Percentiles rank a stretch among this genome's conserved stretches.
These are phyloP conservation scores for Aschersonia sp. DNA, from an alignment of 2,329 filamentous ascomycete species.

Conservation along the genomic window DNA sequence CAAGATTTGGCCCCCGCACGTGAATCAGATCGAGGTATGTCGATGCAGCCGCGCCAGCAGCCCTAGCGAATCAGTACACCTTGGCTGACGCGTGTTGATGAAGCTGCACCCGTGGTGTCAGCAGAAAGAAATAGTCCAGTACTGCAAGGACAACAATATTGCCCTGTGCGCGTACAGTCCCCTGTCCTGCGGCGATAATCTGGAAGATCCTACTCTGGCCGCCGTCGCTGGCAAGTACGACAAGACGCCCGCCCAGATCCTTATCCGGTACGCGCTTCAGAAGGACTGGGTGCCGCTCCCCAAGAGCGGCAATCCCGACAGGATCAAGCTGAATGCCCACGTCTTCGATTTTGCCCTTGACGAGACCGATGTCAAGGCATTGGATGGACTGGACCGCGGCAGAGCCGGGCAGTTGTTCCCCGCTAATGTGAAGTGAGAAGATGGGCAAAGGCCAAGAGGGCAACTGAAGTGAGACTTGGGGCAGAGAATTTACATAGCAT, in stretches of 20 bases:
- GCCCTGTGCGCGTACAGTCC: slow-evolving; percentile 25
- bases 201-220: slow-evolving; percentile 40
- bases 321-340: slow-evolving; percentile 46
- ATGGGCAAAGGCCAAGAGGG: background rate
- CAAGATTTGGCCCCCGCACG: slow-evolving; percentile 53
- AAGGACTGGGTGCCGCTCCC: slow-evolving; percentile 55
- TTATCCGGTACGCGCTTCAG: slow-evolving; percentile 56
- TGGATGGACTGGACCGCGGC: slow-evolving; percentile 17
- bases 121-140: slow-evolving; percentile 22
- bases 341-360: slow-evolving; percentile 46
- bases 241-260: slow-evolving; percentile 48
- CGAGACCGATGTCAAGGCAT: slow-evolving; percentile 36
- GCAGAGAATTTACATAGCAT: background rate
- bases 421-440: slow-evolving; percentile 11
- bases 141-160: slow-evolving; percentile 70
- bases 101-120: slow-evolving; percentile 63
- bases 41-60: background rate
- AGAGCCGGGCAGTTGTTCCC: slow-evolving; percentile 15
- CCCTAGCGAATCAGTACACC: too few species aligned
- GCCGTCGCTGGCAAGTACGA: slow-evolving; percentile 42
- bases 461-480: background rate
- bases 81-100: too few species aligned
- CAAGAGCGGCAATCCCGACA: slow-evolving; percentile 45
- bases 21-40: slow-evolving; percentile 59
- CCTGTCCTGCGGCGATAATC: slow-evolving; percentile 16